Conservation (phyloP, 352 stramenopile genomes). For the Phytophthora capsici region DNA sequence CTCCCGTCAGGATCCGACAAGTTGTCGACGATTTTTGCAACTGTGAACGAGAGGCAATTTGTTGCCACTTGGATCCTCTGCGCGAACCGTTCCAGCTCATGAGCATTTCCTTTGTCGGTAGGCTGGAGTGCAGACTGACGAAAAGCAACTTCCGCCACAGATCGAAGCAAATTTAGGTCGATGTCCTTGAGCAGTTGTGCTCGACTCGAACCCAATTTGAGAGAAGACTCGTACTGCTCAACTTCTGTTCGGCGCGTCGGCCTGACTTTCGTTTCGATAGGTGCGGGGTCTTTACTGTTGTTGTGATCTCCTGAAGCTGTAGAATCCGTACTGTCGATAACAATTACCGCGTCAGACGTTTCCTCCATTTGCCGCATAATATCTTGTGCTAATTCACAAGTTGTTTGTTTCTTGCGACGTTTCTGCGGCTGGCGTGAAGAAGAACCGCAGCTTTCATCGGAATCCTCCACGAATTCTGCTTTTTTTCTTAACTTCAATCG, state of each 20-base stretch:
- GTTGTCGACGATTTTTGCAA: conserved; percentile 1
- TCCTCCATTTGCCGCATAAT: no score
- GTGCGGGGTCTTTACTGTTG: background rate
- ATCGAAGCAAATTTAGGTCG: conserved; percentile 14
- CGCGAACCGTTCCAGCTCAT: conserved; percentile 6
- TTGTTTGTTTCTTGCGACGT: conserved; percentile 5
- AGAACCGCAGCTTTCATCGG: background rate
- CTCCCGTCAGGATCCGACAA: background rate
- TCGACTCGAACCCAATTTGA: background rate
- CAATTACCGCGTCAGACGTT: background rate
- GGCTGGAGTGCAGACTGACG: background rate
- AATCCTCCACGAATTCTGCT: conserved; percentile 13
- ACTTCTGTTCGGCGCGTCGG: background rate
- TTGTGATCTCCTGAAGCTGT: background rate
- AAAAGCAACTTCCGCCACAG: conserved; percentile 12
- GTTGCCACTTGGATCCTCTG: conserved; percentile 11
- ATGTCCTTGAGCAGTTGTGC: conserved; percentile 13
- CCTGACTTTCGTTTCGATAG: background rate
- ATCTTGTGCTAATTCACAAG: background rate
- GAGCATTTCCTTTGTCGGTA: background rate
- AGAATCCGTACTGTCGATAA: conserved; percentile 4
- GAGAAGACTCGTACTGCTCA: conserved; percentile 8
- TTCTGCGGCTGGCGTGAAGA: conserved; percentile 8
- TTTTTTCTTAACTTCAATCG: conserved; percentile 11
- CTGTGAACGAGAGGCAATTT: conserved; percentile 6